A percentile compares a stretch with the other conserved stretches of the same genome.
phyloP scores from a whole-genome alignment of 176 grass and related monocot species.

The Oryza rufipogon region DNA sequence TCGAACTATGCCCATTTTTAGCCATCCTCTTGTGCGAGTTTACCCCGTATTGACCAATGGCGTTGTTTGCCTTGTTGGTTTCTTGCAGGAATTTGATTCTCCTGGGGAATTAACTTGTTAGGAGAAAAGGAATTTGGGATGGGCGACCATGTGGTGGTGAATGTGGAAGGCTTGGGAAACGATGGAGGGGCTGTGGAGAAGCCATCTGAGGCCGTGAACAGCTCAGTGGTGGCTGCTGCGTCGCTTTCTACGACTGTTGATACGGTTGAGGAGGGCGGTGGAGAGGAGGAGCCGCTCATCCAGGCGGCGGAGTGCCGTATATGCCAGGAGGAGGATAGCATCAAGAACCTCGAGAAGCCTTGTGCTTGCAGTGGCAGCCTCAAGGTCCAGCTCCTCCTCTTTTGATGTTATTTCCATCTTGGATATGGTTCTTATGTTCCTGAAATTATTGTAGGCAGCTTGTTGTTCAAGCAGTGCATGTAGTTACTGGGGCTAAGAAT shows the following conservation, averaged over 20 bases:
- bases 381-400: conserved; percentile 54
- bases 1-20: conserved; percentile 29
- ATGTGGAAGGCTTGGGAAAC: conserved; percentile 60
- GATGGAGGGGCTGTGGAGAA: conserved; percentile 12
- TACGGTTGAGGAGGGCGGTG: conserved; percentile 28
- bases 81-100: conserved; percentile 31
- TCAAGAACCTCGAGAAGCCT: conserved; percentile 84
- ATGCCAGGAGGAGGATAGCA: conserved; percentile 90
- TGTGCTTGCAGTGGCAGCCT: conserved; percentile 93
- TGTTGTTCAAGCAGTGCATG: background rate
- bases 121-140: conserved; percentile 40
- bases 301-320: conserved; percentile 84
- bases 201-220: background rate
- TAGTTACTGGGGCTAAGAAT: background rate
- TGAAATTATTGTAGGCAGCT: background rate
- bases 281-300: conserved; percentile 74
- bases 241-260: conserved; percentile 18
- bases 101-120: background rate
- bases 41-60: background rate
- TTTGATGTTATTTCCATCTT: conserved; percentile 1
- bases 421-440: background rate
- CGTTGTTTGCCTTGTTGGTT: background rate
- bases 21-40: too few relatives aligned
- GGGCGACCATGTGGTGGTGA: conserved; percentile 88
- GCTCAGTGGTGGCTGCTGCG: background rate